These are phyloP conservation scores for Aureoboletus auriporus DNA, from an alignment of 768 basidiomycete genomes.

Conservation along the genomic window DNA sequence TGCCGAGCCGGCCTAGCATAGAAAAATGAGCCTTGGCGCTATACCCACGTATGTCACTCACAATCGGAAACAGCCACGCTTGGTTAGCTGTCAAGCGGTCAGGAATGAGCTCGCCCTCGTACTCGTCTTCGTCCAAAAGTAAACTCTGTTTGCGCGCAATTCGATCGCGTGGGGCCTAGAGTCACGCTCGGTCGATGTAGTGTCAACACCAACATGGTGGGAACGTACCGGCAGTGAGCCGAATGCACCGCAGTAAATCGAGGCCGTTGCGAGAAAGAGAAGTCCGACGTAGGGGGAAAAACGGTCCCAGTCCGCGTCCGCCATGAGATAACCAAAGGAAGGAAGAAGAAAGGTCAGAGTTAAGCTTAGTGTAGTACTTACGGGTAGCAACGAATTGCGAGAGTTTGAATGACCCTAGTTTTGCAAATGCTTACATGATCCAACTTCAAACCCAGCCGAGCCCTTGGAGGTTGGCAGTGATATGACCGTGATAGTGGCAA, in stretches of 20 bases:
- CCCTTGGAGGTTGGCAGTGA: too few relatives aligned
- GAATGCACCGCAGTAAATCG: conserved; percentile 68
- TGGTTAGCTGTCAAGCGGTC: conserved; percentile 63
- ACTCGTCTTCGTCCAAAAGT: conserved; percentile 44
- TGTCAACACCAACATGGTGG: background rate
- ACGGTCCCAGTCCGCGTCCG: conserved; percentile 48
- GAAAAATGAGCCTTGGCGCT: background rate
- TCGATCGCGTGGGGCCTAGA: conserved; percentile 9
- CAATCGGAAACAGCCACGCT: conserved; percentile 74
- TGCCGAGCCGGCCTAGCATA: conserved; percentile 61
- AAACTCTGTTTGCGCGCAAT: conserved; percentile 4
- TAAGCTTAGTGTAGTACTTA: too few relatives aligned
- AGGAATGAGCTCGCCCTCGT: conserved; percentile 51
- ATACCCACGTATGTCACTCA: conserved; percentile 33
- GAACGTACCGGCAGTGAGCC: conserved; percentile 61
- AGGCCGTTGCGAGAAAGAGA: conserved; percentile 56
- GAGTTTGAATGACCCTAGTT: too few relatives aligned
- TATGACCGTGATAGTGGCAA: too few relatives aligned
- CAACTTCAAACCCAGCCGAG: too few relatives aligned
- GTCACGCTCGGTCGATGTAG: background rate
- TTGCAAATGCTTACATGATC: too few relatives aligned
- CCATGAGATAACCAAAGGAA: conserved; percentile 10
- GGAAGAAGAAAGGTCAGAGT: too few relatives aligned
- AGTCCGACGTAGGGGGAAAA: conserved; percentile 68
- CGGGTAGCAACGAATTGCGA: too few relatives aligned